Percentiles rank a stretch among this genome's conserved stretches.
These are phyloP conservation scores for Scytalidium sp. DNA, from an alignment of 2,329 filamentous ascomycete species.

Conservation along the genomic window DNA sequence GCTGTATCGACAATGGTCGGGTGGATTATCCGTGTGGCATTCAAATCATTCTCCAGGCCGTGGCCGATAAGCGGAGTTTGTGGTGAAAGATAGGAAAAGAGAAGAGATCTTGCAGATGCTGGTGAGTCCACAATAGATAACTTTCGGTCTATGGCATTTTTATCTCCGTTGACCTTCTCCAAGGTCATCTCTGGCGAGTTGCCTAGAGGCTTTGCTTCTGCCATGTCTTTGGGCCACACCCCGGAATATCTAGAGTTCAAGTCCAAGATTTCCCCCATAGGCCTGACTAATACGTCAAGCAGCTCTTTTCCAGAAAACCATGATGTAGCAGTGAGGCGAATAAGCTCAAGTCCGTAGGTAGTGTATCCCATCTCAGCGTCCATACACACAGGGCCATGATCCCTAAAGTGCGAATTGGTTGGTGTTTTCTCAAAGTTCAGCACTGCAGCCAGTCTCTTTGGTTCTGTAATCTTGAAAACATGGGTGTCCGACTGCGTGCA, in stretches of 20 bases:
- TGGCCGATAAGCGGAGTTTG: constrained; percentile 86
- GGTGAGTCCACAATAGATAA: constrained; percentile 77
- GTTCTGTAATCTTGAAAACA: constrained; percentile 81
- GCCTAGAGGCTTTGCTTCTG: constrained; percentile 53
- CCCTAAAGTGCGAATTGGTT: constrained; percentile 49
- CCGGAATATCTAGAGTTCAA: constrained; percentile 92
- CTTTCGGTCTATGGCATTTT: constrained; percentile 31
- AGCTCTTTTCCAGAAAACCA: constrained; percentile 78
- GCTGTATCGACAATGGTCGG: constrained; percentile 83
- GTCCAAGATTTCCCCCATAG: constrained; percentile 80
- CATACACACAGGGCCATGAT: constrained; percentile 70
- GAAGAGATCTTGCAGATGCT: constrained; percentile 67
- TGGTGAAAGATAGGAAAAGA: constrained; percentile 74
- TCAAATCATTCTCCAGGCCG: constrained; percentile 93
- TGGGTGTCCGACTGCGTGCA: constrained; percentile 72
- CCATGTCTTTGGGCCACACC: constrained; percentile 74
- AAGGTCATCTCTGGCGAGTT: constrained; percentile 12
- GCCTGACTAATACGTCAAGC: constrained; percentile 81
- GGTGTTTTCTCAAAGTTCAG: constrained; percentile 82
- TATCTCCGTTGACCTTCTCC: constrained; percentile 21
- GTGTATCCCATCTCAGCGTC: constrained; percentile 99
- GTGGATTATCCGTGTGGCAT: constrained; percentile 79
- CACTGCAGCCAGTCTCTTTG: constrained; percentile 71
- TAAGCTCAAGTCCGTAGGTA: constrained; percentile 79
- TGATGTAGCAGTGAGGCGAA: constrained; percentile 82